Evolutionary conservation across 148 eudicot species (phyloP), one percentile per base, ranked within the genome.

Genomic region (Cornus kousa): DNA sequence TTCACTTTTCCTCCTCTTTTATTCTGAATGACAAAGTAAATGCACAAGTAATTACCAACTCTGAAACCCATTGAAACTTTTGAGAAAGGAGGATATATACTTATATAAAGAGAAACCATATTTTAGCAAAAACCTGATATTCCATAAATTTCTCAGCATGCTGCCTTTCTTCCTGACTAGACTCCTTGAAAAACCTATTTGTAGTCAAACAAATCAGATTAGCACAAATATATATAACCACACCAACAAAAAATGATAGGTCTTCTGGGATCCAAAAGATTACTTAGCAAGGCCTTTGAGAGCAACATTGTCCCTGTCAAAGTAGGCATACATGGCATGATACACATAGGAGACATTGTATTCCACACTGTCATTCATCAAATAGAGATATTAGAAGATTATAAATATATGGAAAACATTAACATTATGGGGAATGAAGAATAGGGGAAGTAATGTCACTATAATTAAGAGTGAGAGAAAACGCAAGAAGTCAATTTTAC

Each of bases 81-180:
- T 4, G 17, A 53, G 59, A 53, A 53, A 53, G 14, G 59, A 53
- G 5, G 59, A 53, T 2, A 53, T 11, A 53, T 7, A 53, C 13
- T 53, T 2, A 53, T 11, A 16, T 14, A 53, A 53, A 13, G 59
- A 53, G 48, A 43, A 43, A 53, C 4, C 59, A 16, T 11, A 53
- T 11, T 53, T 12, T 53, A 53, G 59, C 59, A 53, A 16, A 53
- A 31, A 94, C 98, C 95, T 94, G 98, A 79, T 92, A 94, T 78
- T 94, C 77, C 92, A 94, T 94, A 16, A 94, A 80, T 76, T 90
- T 94, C 85, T 94, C 98, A 60, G 97, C 98, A 74, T 94, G 97
- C 31, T 84, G 93, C 80, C 95, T 87, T 86, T 94, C 98, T 86
- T 94, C 98, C 69, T 82, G 88, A 76, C 98, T 94, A 0, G 98